A percentile compares a stretch with the other conserved stretches of the same genome.
phyloP scores from a whole-genome alignment of 1,284 basidiomycete genomes.

The Dichomitus squalens region DNA sequence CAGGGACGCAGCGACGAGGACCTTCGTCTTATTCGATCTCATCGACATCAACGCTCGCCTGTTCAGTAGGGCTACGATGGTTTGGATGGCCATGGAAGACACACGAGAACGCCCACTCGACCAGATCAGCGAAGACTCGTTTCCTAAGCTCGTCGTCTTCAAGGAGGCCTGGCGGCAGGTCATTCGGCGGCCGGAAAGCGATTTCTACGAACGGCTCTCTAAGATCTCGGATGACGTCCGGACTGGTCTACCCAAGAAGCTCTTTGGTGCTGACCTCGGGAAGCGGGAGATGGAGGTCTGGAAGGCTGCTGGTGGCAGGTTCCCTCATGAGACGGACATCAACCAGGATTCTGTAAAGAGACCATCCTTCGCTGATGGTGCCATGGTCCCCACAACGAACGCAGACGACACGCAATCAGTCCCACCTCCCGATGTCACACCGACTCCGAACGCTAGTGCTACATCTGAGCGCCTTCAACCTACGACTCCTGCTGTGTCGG shows the following conservation, averaged over 20 bases:
- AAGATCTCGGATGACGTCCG: not conserved
- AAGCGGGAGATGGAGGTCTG: conserved; percentile 7
- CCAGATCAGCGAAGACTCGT: no score
- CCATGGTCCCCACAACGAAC: no score
- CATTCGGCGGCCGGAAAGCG: not conserved
- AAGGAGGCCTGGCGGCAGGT: conserved; percentile 21
- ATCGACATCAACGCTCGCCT: conserved; percentile 12
- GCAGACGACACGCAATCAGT: no score
- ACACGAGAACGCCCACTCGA: not conserved
- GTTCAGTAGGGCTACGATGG: conserved; percentile 16
- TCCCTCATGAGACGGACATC: no score
- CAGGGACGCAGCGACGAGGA: not conserved
- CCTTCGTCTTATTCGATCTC: conserved; percentile 5
- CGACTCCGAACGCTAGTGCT: no score
- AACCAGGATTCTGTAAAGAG: no score
- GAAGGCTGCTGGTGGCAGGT: no score
- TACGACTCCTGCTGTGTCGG: not conserved
- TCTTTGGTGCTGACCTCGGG: conserved; percentile 9
- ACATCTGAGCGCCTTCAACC: no score
- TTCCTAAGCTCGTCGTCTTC: not conserved
- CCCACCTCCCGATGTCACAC: not conserved
- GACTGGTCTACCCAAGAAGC: conserved; percentile 1
- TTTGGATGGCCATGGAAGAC: conserved; percentile 10
- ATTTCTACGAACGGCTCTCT: conserved; percentile 9
- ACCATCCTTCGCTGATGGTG: no score